Conservation (phyloP, 202 grass and related monocot species). For the Bolboschoenoplectus hybrid region DNA sequence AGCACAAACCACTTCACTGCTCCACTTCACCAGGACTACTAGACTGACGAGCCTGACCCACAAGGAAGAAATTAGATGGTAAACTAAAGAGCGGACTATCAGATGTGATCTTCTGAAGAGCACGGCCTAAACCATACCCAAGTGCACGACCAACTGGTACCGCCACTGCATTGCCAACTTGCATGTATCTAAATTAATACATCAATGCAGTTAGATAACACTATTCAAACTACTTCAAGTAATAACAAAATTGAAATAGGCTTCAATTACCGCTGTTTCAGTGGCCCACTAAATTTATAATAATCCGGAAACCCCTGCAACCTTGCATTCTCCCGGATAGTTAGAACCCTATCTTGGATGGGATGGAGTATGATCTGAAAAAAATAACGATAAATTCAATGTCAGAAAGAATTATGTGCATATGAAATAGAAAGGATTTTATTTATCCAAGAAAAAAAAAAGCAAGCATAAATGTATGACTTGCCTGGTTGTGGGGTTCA, state of each 20-base stretch:
- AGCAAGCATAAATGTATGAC: neutral
- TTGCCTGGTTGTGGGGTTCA: slow-evolving; percentile 85
- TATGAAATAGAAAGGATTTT: neutral
- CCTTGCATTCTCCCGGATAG: slow-evolving; percentile 75
- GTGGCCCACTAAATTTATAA: slow-evolving; percentile 53
- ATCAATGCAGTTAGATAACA: neutral
- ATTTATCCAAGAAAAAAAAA: neutral
- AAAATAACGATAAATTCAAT: neutral
- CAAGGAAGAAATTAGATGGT: slow-evolving; percentile 33
- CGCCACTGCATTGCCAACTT: slow-evolving; percentile 73
- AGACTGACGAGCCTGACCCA: neutral
- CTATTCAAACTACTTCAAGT: neutral
- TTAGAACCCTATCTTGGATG: slow-evolving; percentile 61
- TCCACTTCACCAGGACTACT: neutral
- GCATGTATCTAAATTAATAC: slow-evolving; percentile 55
- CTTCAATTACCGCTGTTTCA: slow-evolving; percentile 62
- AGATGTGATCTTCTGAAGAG: slow-evolving; percentile 22
- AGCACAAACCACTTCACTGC: neutral
- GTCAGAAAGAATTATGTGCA: neutral
- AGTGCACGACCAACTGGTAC: slow-evolving; percentile 58
- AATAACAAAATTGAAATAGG: neutral
- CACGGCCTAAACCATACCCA: slow-evolving; percentile 48
- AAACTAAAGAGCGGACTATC: slow-evolving; percentile 40
- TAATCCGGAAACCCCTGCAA: slow-evolving; percentile 83
- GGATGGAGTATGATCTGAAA: slow-evolving; percentile 69